A percentile compares a stretch with the other conserved stretches of the same genome.
These are phyloP conservation scores for Acer yangbiense DNA, from an alignment of 345 rosid genomes.

Conservation along the genomic window DNA sequence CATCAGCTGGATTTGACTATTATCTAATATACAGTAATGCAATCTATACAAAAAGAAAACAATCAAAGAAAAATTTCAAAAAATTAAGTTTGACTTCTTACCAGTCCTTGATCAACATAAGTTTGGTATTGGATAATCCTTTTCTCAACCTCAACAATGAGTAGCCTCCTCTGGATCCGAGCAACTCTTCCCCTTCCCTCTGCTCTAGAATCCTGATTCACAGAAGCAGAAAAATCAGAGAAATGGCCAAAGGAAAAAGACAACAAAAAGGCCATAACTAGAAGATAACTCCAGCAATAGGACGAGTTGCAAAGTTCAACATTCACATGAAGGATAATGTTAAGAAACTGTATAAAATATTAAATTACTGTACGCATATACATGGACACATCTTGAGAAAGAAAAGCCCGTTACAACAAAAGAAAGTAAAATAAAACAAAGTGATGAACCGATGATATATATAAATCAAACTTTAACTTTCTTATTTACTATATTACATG, in stretches of 20 bases:
- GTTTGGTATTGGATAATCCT: constrained; percentile 76
- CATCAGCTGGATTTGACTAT: neutral
- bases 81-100: constrained; percentile 36
- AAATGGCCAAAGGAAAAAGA: neutral
- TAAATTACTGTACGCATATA: too few relatives aligned
- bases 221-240: constrained; percentile 7
- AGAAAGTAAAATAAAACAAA: neutral
- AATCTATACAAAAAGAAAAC: constrained; percentile 4
- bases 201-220: constrained; percentile 77
- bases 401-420: neutral
- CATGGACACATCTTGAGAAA: too few relatives aligned
- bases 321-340: neutral
- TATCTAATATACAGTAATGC: neutral
- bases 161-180: constrained; percentile 78
- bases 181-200: constrained; percentile 92
- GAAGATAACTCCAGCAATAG: neutral
- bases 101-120: constrained; percentile 76
- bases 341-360: neutral
- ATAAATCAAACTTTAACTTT: too few relatives aligned
- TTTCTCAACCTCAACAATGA: constrained; percentile 81
- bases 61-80: neutral
- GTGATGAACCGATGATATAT: neutral
- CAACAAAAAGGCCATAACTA: neutral
- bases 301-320: constrained; percentile 4
- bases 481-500: too few relatives aligned